Conservation (phyloP, 164 flowering plant species). For the Pachysandra terminalis region DNA sequence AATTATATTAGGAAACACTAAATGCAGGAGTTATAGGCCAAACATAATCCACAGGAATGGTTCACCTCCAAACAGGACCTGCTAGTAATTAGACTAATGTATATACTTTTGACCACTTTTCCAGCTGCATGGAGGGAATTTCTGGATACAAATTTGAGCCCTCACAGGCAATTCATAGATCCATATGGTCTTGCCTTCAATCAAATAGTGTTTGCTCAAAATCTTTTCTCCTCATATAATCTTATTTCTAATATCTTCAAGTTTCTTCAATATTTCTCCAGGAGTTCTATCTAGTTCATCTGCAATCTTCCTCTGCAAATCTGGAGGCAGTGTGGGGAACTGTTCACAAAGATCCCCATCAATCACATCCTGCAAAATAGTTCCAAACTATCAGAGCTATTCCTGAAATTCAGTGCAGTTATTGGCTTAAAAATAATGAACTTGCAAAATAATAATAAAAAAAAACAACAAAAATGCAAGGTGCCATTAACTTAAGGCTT, state of each 20-base stretch:
- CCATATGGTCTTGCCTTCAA: neutral
- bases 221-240: conserved; percentile 58
- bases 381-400: neutral
- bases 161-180: neutral
- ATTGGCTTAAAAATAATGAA: too few species aligned
- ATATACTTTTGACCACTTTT: too few species aligned
- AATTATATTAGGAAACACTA: too few species aligned
- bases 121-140: too few species aligned
- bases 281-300: conserved; percentile 99
- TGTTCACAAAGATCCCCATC: conserved; percentile 99
- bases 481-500: too few species aligned
- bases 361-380: conserved; percentile 82
- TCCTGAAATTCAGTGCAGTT: too few species aligned
- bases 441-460: too few species aligned
- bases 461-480: too few species aligned
- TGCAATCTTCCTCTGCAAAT: conserved; percentile 94
- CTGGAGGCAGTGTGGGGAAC: conserved; percentile 87
- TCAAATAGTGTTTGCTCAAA: conserved; percentile 2
- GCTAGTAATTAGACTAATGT: too few species aligned
- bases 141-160: neutral
- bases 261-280: conserved; percentile 89
- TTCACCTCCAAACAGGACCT: too few species aligned
- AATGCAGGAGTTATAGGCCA: too few species aligned
- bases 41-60: too few species aligned
- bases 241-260: conserved; percentile 84